Percentiles rank a stretch among this genome's conserved stretches.
Conservation (phyloP, 371 early-diverging fungal genomes). For the Apophysomyces trapeziformis region DNA sequence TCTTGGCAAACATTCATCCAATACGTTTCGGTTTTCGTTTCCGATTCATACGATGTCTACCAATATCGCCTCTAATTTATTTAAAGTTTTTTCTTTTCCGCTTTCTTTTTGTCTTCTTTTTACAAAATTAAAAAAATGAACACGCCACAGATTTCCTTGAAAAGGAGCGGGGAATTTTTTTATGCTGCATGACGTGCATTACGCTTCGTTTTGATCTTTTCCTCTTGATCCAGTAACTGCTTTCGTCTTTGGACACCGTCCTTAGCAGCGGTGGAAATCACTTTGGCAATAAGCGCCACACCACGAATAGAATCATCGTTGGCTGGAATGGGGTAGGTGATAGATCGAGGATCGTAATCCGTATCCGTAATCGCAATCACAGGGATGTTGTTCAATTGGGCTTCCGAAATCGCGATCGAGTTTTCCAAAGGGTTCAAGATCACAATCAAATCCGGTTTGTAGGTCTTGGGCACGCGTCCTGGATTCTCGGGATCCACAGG, state of each 20-base stretch:
- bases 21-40: no score
- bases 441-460: slow-evolving; percentile 90
- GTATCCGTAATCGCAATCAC: slow-evolving; percentile 93
- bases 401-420: slow-evolving; percentile 81
- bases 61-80: no score
- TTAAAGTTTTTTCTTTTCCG: no score
- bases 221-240: slow-evolving; percentile 41
- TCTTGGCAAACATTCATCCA: no score
- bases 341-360: slow-evolving; percentile 86
- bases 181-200: not conserved
- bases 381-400: slow-evolving; percentile 81
- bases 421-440: slow-evolving; percentile 86
- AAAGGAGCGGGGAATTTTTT: not conserved
- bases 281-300: slow-evolving; percentile 84
- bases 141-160: no score
- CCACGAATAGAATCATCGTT: slow-evolving; percentile 91
- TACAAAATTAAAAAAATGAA: no score
- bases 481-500: slow-evolving; percentile 61
- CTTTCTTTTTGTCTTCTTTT: no score
- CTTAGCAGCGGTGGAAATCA: slow-evolving; percentile 78
- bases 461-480: slow-evolving; percentile 57
- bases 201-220: slow-evolving; percentile 21
- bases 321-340: slow-evolving; percentile 96
- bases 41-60: no score
- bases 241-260: slow-evolving; percentile 64